Evolutionary conservation across 805 yeast species (phyloP).

Genomic region (Ogataea allantospora): DNA sequence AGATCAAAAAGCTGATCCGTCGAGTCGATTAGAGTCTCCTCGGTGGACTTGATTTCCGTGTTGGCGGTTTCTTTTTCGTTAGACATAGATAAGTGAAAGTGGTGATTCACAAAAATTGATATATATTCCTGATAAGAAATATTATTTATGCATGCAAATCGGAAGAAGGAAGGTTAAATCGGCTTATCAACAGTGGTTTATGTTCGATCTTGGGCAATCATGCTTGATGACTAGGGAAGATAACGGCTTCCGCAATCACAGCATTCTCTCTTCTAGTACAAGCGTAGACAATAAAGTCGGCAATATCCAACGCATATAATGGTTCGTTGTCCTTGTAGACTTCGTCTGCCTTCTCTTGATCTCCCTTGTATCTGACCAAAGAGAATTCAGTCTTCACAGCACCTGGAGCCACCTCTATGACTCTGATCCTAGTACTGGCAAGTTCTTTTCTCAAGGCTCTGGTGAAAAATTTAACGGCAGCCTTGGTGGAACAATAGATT

Average conservation of each 20-base stretch:
- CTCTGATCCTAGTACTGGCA: slow-evolving; percentile 55
- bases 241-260: slow-evolving; percentile 58
- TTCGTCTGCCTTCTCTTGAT: slow-evolving; percentile 48
- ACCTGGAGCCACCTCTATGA: slow-evolving; percentile 68
- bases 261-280: slow-evolving; percentile 57
- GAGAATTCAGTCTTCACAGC: slow-evolving; percentile 69
- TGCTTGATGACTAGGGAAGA: slow-evolving; percentile 7
- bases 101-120: too few species aligned
- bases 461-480: slow-evolving; percentile 58
- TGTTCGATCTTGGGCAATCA: not conserved
- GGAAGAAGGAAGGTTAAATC: too few species aligned
- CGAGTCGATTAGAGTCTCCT: slow-evolving; percentile 1
- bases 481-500: slow-evolving; percentile 70
- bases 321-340: slow-evolving; percentile 59
- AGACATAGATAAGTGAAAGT: slow-evolving; percentile 1
- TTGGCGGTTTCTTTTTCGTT: not conserved
- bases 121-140: too few species aligned
- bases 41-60: not conserved
- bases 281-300: slow-evolving; percentile 58
- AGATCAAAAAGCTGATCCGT: slow-evolving; percentile 7
- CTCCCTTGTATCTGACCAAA: slow-evolving; percentile 58
- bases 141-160: not conserved
- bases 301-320: slow-evolving; percentile 56
- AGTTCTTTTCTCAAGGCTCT: slow-evolving; percentile 17
- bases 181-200: not conserved